phyloP scores from a whole-genome alignment of 2,329 filamentous ascomycete genomes.

The Graphilbum fragrans region DNA sequence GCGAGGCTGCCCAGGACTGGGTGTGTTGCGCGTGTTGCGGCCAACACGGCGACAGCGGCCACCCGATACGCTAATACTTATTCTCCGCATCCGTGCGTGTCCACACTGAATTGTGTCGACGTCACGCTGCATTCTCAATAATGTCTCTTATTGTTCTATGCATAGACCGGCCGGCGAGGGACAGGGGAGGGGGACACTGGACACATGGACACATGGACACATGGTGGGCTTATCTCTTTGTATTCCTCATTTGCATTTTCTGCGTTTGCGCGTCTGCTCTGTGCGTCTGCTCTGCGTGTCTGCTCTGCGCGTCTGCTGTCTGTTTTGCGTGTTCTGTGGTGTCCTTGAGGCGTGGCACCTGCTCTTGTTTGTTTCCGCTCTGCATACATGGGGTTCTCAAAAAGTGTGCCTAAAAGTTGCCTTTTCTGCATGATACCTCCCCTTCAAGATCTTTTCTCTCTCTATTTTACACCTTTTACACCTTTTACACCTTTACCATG shows the following conservation, averaged over 20 bases:
- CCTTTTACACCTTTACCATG: neutral
- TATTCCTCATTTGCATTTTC: neutral
- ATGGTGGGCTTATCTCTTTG: too few relatives aligned
- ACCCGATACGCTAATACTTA: constrained; percentile 14
- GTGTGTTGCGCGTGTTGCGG: too few relatives aligned
- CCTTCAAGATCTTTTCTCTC: constrained; percentile 13
- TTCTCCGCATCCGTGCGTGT: constrained; percentile 10
- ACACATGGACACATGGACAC: neutral
- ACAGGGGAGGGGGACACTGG: neutral
- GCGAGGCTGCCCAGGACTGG: too few relatives aligned
- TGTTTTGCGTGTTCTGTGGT: neutral
- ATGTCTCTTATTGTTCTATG: constrained; percentile 26
- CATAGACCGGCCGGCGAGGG: constrained; percentile 29
- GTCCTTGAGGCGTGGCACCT: neutral
- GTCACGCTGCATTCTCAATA: constrained; percentile 11
- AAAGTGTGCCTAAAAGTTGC: constrained; percentile 35
- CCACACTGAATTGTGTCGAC: constrained; percentile 14
- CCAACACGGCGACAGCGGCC: too few relatives aligned
- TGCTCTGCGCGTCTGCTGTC: neutral
- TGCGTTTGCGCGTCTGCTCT: neutral
- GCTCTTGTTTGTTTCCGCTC: constrained; percentile 2
- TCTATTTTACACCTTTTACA: neutral
- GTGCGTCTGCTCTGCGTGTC: neutral
- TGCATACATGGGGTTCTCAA: constrained; percentile 25
- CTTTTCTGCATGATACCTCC: constrained; percentile 35